Evolutionary conservation across 306 rosid species (phyloP), one percentile per base, ranked within the genome.

Genomic region (Sophora flavescens): DNA sequence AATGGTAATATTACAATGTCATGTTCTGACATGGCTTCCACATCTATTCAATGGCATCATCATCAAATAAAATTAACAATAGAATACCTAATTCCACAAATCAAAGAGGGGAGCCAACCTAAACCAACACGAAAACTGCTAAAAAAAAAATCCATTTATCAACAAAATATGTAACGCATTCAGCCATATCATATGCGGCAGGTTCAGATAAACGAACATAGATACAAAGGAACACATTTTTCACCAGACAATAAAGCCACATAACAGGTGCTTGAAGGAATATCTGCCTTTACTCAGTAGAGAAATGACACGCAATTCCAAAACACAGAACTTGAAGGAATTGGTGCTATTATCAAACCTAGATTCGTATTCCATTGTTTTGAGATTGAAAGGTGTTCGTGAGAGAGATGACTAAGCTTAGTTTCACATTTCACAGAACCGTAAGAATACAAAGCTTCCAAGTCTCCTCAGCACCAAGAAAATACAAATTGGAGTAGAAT

Each of bases 341-440:
- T 79, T 72, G 80, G 80, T 81, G 85, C 78, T 82, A 78, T 82
- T 84, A 90, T n/a, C n/a, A 86, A 83, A 91, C 92, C 94, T 91
- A 91, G 90, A 87, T 89, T 91, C 88, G 80, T 70, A 75, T 71
- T 78, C 88, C 87, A 83, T 68, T 70, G 72, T 59, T 82, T 74
- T 44, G 85, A 84, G 86, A 81, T 80, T 80, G 89, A 72, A 73
- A 79, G 85, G 89, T 74, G 96, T 85, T 22, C 22, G 22, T 0
- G 93, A 90, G 86, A 63, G 87, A 69, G 74, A 82, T 73, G 85
- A 86, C 76, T 83, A 48, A 54, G 80, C 72, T 84, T 62, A 50
- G 82, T 86, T 75, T 75, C 78, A 85, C 82, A 74, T 80, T 84
- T 81, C 87, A 80, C 84, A 79, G 70, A 28, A 47, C 69, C 81